Evolutionary conservation across 2,329 filamentous ascomycete species (phyloP).

Genomic region (Aureobasidium pullulans): DNA sequence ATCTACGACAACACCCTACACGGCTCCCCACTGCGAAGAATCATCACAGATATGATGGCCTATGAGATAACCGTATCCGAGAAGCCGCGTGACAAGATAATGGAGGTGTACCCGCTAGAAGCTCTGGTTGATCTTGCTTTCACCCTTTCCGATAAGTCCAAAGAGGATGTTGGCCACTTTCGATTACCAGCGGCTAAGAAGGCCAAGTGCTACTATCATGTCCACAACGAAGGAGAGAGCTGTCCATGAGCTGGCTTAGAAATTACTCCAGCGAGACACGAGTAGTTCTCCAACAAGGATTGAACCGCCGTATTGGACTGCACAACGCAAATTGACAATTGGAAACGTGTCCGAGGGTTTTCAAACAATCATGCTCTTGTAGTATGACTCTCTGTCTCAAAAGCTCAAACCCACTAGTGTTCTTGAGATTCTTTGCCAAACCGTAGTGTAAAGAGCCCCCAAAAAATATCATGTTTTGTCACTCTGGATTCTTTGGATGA

Average conservation of each 20-base stretch:
- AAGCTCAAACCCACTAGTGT: too few species aligned
- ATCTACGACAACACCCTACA: constrained; percentile 13
- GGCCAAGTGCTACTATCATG: not conserved
- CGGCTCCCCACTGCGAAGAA: not conserved
- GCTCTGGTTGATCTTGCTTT: not conserved
- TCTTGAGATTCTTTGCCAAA: too few species aligned
- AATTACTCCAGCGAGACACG: too few species aligned
- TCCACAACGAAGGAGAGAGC: not conserved
- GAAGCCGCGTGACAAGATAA: not conserved
- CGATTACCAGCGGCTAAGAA: not conserved
- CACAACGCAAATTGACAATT: too few species aligned
- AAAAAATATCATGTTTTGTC: too few species aligned
- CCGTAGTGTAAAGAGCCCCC: too few species aligned
- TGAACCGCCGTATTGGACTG: too few species aligned
- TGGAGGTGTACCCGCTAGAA: not conserved
- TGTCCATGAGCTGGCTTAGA: not conserved
- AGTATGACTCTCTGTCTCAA: too few species aligned
- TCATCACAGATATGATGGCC: constrained; percentile 13
- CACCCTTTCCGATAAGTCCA: not conserved
- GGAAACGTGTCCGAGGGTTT: too few species aligned
- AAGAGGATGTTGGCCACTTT: not conserved
- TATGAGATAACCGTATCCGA: not conserved
- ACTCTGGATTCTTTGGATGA: too few species aligned
- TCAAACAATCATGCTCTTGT: too few species aligned
- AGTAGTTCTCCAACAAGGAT: too few species aligned